phyloP scores from a whole-genome alignment of 257 asterid species.

The Craterostigma plantagineum region DNA sequence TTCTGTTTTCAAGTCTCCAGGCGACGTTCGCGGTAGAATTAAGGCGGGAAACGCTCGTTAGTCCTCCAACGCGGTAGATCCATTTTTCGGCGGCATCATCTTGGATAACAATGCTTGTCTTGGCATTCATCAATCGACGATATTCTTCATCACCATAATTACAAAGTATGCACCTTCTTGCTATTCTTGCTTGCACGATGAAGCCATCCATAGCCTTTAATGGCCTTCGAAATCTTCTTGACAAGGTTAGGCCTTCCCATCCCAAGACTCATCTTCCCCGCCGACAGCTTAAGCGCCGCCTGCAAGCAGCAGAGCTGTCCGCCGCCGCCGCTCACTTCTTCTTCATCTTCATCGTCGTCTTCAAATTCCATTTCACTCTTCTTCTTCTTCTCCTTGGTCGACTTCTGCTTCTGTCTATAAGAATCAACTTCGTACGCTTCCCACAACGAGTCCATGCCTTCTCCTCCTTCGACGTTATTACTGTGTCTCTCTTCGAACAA shows the following conservation, averaged over 20 bases:
- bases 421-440: slow-evolving; percentile 40
- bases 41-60: too few species aligned
- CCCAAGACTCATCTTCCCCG: slow-evolving; percentile 72
- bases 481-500: slow-evolving; percentile 27
- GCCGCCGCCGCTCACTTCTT: slow-evolving; percentile 16
- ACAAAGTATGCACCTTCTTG: slow-evolving; percentile 21
- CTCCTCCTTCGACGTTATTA: slow-evolving; percentile 23
- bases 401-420: too few species aligned
- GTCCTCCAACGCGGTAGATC: too few species aligned
- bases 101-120: too few species aligned
- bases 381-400: slow-evolving; percentile 11
- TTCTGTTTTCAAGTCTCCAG: too few species aligned
- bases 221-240: slow-evolving; percentile 44
- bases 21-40: too few species aligned
- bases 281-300: slow-evolving; percentile 58
- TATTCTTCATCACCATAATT: slow-evolving; percentile 5
- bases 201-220: slow-evolving; percentile 80
- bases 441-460: slow-evolving; percentile 88
- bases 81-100: too few species aligned
- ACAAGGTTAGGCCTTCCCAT: slow-evolving; percentile 56
- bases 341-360: not conserved
- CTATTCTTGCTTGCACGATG: slow-evolving; percentile 36
- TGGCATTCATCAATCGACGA: too few species aligned
- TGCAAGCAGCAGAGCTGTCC: slow-evolving; percentile 47
- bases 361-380: slow-evolving; percentile 1